Evolutionary conservation across 2,329 filamentous ascomycete species (phyloP), one percentile per base, ranked within the genome.

Genomic region (Pyrenophora seminiperda): DNA sequence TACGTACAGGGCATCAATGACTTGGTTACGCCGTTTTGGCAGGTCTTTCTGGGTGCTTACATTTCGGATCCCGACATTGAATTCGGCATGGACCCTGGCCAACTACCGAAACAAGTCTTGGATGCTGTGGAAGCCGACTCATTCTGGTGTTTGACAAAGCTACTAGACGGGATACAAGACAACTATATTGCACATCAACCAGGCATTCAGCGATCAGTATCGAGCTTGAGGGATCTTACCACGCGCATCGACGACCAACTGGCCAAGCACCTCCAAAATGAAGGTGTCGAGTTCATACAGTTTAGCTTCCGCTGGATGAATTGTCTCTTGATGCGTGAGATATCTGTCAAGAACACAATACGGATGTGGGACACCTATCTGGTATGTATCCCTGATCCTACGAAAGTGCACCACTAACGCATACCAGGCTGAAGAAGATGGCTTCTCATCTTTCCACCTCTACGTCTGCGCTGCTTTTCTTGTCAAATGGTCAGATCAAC

Each of bases 301-400:
- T 99, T 99, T 76, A 97, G 91, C 74, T 99, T 99, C 72, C 83
- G 94, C 48, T 99, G 94, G 94, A 99, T 99, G 94, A 99, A 99
- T 68, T 99, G 94, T 73, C 83, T 99, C 43, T 80, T 99, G 59
- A 99, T 99, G 94, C 84, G 94, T 57, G 94, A 99, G 76, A 89
- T 99, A 59, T 96, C 89, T 70, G 93, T 99, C 49, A 90, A 87
- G 72, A 97, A 97, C 71, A 97, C 91, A 0, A 96, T 99, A 58
- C 83, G 94, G 62, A 99, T 99, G 94, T 99, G 94, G 94, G 94
- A 99, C 74, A 99, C 94, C 19, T 99, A 99, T 76, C 83, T 99
- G 77, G 93, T 97, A 79, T 71, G 85, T 76, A 32, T 31, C 7
- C 18, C 33, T 13, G 20, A 38, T 13, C 5, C 20, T 10, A 7